Evolutionary conservation across 495 filamentous ascomycete species (phyloP).

Genomic region (Aspergillus steynii): DNA sequence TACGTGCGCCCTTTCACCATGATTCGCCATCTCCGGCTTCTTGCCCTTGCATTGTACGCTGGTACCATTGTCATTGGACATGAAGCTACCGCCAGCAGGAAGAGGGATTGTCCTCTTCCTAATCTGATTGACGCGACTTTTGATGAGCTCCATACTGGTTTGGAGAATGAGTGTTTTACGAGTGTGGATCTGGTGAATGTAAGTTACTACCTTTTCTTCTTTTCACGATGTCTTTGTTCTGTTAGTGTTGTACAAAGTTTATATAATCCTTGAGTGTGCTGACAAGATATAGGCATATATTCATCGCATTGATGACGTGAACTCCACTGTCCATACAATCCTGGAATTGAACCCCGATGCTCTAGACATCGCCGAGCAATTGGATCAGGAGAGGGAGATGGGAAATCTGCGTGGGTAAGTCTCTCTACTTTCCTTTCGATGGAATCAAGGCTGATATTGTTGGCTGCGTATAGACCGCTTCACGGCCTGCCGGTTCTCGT

Average conservation of each 20-base stretch:
- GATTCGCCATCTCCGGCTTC: not conserved
- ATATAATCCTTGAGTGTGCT: not conserved
- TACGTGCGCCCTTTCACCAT: not conserved
- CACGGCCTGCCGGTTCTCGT: conserved; percentile 70
- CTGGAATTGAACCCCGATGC: conserved; percentile 61
- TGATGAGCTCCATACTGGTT: conserved; percentile 52
- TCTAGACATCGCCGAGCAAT: conserved; percentile 45
- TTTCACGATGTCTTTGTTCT: not conserved
- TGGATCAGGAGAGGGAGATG: conserved; percentile 52
- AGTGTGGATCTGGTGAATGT: conserved; percentile 60
- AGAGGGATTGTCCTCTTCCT: conserved; percentile 2
- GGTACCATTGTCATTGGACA: not conserved
- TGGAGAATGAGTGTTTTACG: conserved; percentile 52
- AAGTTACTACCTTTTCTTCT: conserved; percentile 1
- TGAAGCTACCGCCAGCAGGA: not conserved
- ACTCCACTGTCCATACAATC: conserved; percentile 49
- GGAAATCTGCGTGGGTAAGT: conserved; percentile 44
- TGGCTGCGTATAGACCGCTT: conserved; percentile 39
- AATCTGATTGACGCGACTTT: conserved; percentile 49
- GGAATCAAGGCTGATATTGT: not conserved
- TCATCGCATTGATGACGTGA: conserved; percentile 53
- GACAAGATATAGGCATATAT: conserved; percentile 44
- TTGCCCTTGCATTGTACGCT: not conserved
- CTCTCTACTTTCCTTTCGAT: not conserved
- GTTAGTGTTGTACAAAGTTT: too few relatives aligned